Conservation (phyloP, 2,329 filamentous ascomycete genomes). For the Fragosphaeria purpurea region DNA sequence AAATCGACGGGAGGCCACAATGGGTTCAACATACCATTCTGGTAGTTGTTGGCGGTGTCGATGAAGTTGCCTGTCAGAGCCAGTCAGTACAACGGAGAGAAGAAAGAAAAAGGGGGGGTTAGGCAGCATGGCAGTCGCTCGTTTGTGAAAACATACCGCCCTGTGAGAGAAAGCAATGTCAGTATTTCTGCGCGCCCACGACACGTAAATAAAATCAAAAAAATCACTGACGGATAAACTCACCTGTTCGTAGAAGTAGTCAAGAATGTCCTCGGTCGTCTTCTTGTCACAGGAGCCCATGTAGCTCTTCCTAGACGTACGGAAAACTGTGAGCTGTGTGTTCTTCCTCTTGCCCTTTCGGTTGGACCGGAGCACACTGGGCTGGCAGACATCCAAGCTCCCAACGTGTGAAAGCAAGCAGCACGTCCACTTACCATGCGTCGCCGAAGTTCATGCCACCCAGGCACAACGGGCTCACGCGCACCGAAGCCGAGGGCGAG, state of each 20-base stretch:
- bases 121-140: not conserved
- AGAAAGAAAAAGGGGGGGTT: no score
- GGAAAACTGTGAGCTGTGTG: no score
- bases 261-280: slow-evolving; percentile 52
- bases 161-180: not conserved
- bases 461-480: slow-evolving; percentile 58
- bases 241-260: slow-evolving; percentile 52
- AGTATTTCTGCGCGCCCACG: not conserved
- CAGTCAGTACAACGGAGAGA: no score
- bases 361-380: no score
- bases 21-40: slow-evolving; percentile 36
- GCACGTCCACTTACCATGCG: slow-evolving; percentile 28
- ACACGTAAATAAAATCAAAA: not conserved
- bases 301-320: slow-evolving; percentile 31
- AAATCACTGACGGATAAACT: not conserved
- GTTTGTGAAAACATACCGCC: not conserved
- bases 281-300: slow-evolving; percentile 59
- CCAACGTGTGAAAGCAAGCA: no score
- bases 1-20: no score
- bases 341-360: no score
- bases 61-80: slow-evolving; percentile 54
- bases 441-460: slow-evolving; percentile 57
- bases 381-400: no score
- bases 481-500: slow-evolving; percentile 52
- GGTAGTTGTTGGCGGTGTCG: slow-evolving; percentile 62